Evolutionary conservation across 306 rosid genomes (phyloP).

Genomic region (Quercus gilva): DNA sequence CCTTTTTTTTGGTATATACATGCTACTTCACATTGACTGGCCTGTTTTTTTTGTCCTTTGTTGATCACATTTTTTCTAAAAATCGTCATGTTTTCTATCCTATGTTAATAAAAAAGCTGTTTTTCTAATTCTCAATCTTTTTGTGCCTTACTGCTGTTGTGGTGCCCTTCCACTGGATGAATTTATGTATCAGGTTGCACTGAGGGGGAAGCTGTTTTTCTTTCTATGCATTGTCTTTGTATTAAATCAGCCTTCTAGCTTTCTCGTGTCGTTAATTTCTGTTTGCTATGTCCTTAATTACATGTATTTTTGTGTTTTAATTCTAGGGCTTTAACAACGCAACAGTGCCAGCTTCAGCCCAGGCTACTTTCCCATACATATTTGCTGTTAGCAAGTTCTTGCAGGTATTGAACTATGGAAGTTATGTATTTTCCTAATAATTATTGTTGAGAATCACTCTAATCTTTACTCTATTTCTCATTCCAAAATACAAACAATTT

Average conservation of each 20-base stretch:
- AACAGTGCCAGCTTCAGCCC: constrained; percentile 67
- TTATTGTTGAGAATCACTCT: constrained; percentile 8
- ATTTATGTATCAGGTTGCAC: background rate
- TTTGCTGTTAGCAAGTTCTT: constrained; percentile 86
- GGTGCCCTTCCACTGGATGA: background rate
- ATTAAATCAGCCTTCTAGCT: background rate
- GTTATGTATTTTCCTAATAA: background rate
- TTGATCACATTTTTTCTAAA: background rate
- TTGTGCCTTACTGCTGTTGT: background rate
- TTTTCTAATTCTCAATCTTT: background rate
- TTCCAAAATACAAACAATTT: background rate
- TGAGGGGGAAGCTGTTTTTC: background rate
- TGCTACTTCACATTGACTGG: background rate
- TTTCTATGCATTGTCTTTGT: background rate
- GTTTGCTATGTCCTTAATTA: constrained; percentile 9
- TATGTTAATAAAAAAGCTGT: no score
- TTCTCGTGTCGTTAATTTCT: background rate
- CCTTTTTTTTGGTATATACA: background rate
- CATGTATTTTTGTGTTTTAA: constrained; percentile 12
- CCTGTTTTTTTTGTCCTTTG: background rate
- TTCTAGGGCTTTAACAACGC: constrained; percentile 73
- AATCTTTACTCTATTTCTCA: background rate
- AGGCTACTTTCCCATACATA: constrained; percentile 82
- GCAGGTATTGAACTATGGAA: constrained; percentile 57
- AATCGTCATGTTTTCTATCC: background rate